These are phyloP conservation scores for Collybia sordida DNA, from an alignment of 768 basidiomycete genomes.

Conservation along the genomic window DNA sequence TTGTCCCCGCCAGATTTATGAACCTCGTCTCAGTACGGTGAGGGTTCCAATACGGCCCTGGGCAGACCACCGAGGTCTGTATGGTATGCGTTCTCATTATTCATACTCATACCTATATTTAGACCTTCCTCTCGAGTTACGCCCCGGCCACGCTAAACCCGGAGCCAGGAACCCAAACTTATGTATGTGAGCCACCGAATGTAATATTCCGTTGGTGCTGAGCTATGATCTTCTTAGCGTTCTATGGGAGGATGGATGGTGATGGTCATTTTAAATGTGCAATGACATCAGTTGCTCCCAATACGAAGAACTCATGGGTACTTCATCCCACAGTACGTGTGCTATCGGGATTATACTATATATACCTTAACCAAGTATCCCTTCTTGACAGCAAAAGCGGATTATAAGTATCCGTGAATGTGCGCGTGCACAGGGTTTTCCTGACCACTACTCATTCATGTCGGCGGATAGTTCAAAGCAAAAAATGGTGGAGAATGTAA, in stretches of 20 bases:
- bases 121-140: constrained; percentile 45
- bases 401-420: constrained; percentile 65
- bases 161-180: constrained; percentile 21
- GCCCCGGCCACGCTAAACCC: constrained; percentile 30
- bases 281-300: constrained; percentile 55
- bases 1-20: background rate
- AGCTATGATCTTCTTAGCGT: constrained; percentile 30
- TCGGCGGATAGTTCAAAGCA: constrained; percentile 38
- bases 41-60: constrained; percentile 51
- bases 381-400: constrained; percentile 59
- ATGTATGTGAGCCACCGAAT: constrained; percentile 17
- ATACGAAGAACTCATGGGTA: constrained; percentile 42
- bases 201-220: background rate
- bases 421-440: constrained; percentile 79
- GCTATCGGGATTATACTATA: background rate
- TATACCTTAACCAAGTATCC: background rate
- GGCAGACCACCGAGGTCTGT: constrained; percentile 51
- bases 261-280: constrained; percentile 61
- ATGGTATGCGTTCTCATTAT: background rate
- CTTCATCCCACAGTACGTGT: constrained; percentile 40
- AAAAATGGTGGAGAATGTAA: constrained; percentile 50
- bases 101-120: background rate
- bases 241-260: constrained; percentile 57
- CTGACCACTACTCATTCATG: constrained; percentile 64
- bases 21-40: constrained; percentile 36